Evolutionary conservation across 2,329 filamentous ascomycete species (phyloP).

Genomic region (Trichoderma sp.): DNA sequence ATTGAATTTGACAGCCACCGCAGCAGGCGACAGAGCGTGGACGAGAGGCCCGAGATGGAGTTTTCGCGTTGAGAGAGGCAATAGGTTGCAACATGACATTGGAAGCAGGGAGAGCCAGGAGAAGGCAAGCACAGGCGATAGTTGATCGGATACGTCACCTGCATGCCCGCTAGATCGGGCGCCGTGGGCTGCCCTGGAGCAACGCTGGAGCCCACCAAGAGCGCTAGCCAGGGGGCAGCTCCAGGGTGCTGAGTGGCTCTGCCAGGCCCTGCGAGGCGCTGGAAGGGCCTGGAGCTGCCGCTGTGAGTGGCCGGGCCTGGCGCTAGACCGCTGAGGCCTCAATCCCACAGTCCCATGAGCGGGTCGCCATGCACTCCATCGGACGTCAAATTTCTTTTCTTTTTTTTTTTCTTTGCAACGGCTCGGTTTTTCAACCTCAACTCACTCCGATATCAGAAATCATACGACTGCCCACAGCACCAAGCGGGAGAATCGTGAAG

Average conservation of each 20-base stretch:
- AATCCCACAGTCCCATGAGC: background rate
- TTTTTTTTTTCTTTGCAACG: constrained; percentile 3
- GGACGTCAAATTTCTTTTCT: constrained; percentile 20
- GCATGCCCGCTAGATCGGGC: constrained; percentile 11
- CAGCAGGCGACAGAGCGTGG: background rate
- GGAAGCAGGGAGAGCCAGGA: constrained; percentile 5
- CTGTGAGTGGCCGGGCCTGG: background rate
- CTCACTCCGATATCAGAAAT: background rate
- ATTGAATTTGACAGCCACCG: background rate
- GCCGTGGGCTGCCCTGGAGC: no score
- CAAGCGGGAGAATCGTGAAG: background rate
- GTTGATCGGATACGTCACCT: constrained; percentile 18
- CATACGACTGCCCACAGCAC: constrained; percentile 5
- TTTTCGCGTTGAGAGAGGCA: background rate
- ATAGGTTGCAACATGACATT: background rate
- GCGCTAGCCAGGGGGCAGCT: constrained; percentile 9
- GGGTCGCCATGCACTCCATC: constrained; percentile 13
- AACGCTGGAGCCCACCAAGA: constrained; percentile 1
- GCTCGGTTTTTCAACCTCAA: background rate
- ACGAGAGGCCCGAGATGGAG: constrained; percentile 2
- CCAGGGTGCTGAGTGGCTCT: background rate
- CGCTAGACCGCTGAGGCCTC: background rate
- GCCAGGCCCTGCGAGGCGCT: background rate
- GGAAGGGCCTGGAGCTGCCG: constrained; percentile 13
- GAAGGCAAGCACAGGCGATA: background rate